phyloP scores from a whole-genome alignment of 306 rosid genomes.

The Corylus avellana region DNA sequence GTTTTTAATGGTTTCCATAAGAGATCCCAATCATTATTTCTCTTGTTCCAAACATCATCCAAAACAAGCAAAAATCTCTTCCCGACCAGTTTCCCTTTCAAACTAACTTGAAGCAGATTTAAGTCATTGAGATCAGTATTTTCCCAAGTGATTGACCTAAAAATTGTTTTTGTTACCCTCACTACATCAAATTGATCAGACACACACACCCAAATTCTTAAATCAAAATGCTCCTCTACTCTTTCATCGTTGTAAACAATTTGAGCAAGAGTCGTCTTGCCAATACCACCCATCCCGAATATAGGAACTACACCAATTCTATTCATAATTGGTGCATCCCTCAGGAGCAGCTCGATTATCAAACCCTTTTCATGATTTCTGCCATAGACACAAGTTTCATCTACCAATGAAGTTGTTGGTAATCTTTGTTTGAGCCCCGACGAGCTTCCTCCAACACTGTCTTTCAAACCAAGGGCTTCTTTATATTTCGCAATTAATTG shows the following conservation, averaged over 20 bases:
- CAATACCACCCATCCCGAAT: slow-evolving; percentile 51
- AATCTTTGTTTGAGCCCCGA: slow-evolving; percentile 11
- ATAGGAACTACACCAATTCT: slow-evolving; percentile 24
- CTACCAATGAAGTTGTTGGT: slow-evolving; percentile 52
- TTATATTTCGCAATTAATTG: slow-evolving; percentile 42
- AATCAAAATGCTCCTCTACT: slow-evolving; percentile 21
- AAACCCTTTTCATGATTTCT: slow-evolving; percentile 36
- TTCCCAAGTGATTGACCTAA: slow-evolving; percentile 25
- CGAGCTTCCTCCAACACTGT: slow-evolving; percentile 28
- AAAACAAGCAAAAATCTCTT: slow-evolving; percentile 48
- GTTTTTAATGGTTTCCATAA: slow-evolving; percentile 35
- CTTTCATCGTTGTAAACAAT: slow-evolving; percentile 30
- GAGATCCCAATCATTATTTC: slow-evolving; percentile 46
- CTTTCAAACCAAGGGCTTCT: slow-evolving; percentile 44
- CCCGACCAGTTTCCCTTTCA: slow-evolving; percentile 26
- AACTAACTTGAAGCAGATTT: slow-evolving; percentile 50
- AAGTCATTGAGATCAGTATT: slow-evolving; percentile 38
- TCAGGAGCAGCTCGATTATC: slow-evolving; percentile 26
- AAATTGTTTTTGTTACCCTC: slow-evolving; percentile 45
- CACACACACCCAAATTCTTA: slow-evolving; percentile 34
- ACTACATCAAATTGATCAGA: slow-evolving; percentile 36
- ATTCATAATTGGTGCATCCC: slow-evolving; percentile 6
- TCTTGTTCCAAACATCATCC: slow-evolving; percentile 50
- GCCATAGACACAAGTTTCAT: slow-evolving; percentile 43
- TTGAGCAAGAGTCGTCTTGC: slow-evolving; percentile 51